A percentile compares a stretch with the other conserved stretches of the same genome.
These are phyloP conservation scores for Peterozyma toletana DNA, from an alignment of 805 yeast genomes.

Conservation along the genomic window DNA sequence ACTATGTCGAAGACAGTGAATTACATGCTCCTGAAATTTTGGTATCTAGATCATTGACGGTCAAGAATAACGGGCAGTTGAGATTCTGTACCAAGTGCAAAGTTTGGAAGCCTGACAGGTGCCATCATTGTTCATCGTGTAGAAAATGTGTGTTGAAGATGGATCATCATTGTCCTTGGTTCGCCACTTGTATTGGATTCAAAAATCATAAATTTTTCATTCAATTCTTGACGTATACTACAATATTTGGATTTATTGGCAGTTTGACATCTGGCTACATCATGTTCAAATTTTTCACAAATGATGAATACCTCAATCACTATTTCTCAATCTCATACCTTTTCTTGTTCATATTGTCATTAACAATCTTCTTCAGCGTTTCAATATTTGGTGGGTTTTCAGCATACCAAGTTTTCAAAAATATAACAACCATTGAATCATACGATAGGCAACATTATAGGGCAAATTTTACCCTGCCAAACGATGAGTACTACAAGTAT, in stretches of 20 bases:
- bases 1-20: constrained; percentile 6
- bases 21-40: constrained; percentile 34
- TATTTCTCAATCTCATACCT: constrained; percentile 52
- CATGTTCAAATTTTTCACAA: constrained; percentile 40
- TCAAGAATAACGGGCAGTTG: constrained; percentile 54
- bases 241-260: constrained; percentile 37
- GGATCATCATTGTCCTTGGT: constrained; percentile 85
- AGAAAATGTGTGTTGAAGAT: constrained; percentile 38
- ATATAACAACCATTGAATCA: constrained; percentile 78
- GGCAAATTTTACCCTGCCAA: constrained; percentile 27
- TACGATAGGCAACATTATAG: constrained; percentile 46
- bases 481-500: constrained; percentile 27
- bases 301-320: constrained; percentile 29
- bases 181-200: constrained; percentile 80
- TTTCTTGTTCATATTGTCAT: constrained; percentile 47
- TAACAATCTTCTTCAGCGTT: constrained; percentile 50
- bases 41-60: constrained; percentile 31
- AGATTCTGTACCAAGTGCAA: constrained; percentile 48
- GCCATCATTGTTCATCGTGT: constrained; percentile 51
- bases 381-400: constrained; percentile 50
- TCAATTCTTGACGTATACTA: constrained; percentile 57
- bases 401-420: constrained; percentile 49
- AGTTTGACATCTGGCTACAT: constrained; percentile 30
- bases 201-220: constrained; percentile 73
- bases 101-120: constrained; percentile 54